Base-by-base conservation (phyloP, 495 filamentous ascomycete species). In the Neurospora africana region DNA sequence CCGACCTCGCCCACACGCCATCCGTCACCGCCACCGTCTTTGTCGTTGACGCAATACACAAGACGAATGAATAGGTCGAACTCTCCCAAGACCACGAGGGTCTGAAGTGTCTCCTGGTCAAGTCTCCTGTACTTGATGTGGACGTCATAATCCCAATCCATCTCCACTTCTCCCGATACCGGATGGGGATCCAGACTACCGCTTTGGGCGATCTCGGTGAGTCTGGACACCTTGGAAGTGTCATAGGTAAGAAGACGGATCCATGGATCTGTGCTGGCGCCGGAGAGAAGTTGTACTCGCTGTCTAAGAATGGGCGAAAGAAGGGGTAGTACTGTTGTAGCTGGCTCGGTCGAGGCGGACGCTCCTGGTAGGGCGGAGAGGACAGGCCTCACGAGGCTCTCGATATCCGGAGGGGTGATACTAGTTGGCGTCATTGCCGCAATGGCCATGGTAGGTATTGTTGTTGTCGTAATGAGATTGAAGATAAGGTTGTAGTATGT, bases 301-400 rank as follows among this genome's bases (percentile, higher is more conserved):
- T 98, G 95, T 69, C 94, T 91, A 4, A 98, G 88, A 65, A 98
- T 95, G 8, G 95, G 95, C 5, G 95, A 92, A 58, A 99, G 89
- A 39, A 94, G 86, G 37, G 92, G 91, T 5, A 97, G 86, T 13
- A 97, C 84, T 43, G 89, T 90, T 41, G 90, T 88, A 17, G 95
- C 89, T 7, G 95, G 93, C 70, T 88, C 84, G 67, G 90, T 86
- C 41, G 95, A 94, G 70, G 91, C 87, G 75, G 92, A 91, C 17
- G 94, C 92, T 39, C 91, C 91, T 2, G 93, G 92, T n/a, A 99
- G 86, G 71, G 92, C 91, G 30, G 94, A 93, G 70, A 98, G 88
- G 30, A 98, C 82, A 37, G 91, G 92, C 69, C 89, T 88, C 21
- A 97, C 86, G 39, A 95, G 83, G 65, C 83, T 79, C 72, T 88